Base-by-base conservation (phyloP, 192 early-diverging fungal genomes). In the Paraglomus occultum region DNA sequence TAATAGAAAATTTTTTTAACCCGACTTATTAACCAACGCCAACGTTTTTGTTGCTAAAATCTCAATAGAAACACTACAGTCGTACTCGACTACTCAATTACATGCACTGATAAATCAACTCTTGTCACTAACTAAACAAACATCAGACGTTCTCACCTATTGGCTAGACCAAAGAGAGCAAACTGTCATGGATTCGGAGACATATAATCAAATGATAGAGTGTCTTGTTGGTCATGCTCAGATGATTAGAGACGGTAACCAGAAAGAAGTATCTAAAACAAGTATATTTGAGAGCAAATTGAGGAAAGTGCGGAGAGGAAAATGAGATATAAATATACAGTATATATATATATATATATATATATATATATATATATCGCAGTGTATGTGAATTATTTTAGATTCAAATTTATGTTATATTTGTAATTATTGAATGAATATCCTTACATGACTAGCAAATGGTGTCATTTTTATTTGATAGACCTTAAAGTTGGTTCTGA, bases 81-180 rank as follows among this genome's bases (percentile, higher is more conserved):
- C 76, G 8, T 84, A 77, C 66, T 80, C 81, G 8, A 75, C 72
- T 40, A 75, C 76, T 4, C 79, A 86, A 60, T 74, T 86, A 51
- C 74, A 78, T 52, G 73, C 82, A 6, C 79, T 86, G 23, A 73
- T 81, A n/a, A 72, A 69, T 0, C 76, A 80, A 47, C 49, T 86
- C 39, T 75, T 76, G 12, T 67, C 79, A 45, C 61, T 83, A 12
- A 78, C 80, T 15, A 77, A 79, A 31, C 85, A 86, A 58, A 77
- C 85, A 1, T 78, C 78, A 14, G 83, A 84, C 15, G 77, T 80
- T 52, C 73, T 86, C 17, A 79, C 78, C 17, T 82, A 81, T 64
- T 77, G 82, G 64, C 73, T 86, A 51, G 85, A 86, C 67, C 85
- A 86, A 67, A 74, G 85, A 51, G 85, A 86, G 52, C 81, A 84